Percentiles rank a stretch among this genome's conserved stretches.
phyloP scores from a whole-genome alignment of 495 filamentous ascomycete species.

The Aspergillus kassunensis region DNA sequence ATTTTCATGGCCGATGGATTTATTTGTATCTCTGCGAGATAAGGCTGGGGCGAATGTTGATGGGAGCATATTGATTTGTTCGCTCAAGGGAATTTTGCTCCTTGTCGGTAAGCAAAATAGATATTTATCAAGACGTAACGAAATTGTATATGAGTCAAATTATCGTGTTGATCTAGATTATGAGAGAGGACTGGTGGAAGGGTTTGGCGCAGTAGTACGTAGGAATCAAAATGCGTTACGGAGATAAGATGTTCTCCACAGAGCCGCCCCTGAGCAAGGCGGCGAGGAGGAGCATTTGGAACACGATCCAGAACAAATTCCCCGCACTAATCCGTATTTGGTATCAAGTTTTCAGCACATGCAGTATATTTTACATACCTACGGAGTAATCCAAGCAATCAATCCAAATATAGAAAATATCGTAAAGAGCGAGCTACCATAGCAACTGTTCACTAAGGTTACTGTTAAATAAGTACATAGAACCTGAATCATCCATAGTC shows the following conservation, averaged over 20 bases:
- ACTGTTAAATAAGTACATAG: no score
- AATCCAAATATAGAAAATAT: no score
- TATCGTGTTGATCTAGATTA: no score
- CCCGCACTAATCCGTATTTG: conserved; percentile 8
- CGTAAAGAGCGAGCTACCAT: no score
- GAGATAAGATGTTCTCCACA: conserved; percentile 6
- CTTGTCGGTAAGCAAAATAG: neutral
- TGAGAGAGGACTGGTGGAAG: no score
- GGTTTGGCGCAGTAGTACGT: no score
- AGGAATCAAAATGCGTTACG: neutral
- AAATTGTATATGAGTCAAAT: no score
- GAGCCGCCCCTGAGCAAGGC: conserved; percentile 6
- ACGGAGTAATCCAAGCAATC: no score
- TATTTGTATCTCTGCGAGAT: conserved; percentile 36
- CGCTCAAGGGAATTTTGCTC: neutral
- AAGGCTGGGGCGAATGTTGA: conserved; percentile 34
- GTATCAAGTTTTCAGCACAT: neutral
- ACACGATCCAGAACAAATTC: neutral
- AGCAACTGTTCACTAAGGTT: no score
- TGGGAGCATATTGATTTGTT: conserved; percentile 29
- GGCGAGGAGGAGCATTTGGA: neutral
- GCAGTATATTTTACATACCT: no score
- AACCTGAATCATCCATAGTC: no score
- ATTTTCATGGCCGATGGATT: conserved; percentile 33
- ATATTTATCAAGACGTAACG: no score